Evolutionary conservation across 1,284 basidiomycete genomes (phyloP), one percentile per base, ranked within the genome.

Genomic region (Apiotrichum porosum): DNA sequence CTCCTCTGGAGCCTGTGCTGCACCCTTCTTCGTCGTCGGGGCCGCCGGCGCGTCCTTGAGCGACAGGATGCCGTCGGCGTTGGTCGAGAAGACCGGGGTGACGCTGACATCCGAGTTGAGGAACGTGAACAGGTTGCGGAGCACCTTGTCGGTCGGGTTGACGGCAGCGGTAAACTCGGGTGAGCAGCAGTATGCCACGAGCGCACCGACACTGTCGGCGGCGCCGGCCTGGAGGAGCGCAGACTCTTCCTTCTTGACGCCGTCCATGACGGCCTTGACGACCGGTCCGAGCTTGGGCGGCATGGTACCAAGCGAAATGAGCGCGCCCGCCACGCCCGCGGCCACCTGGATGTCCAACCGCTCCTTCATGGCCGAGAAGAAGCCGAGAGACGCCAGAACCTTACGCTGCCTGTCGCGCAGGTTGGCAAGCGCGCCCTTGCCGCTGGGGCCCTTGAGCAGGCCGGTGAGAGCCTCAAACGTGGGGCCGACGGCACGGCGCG

Each of bases 41-140:
- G 69, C 76, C 45, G 79, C 40, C 43, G 63, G 65, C 78, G 68
- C 61, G 30, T 72, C 74, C 36, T 65, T 65, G 61, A 91, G 83
- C 3, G 88, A 88, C 23, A 92, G 75, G 32, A 98, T 88, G 1
- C 88, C 92, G 23, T 85, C 80, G 18, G 78, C 78, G 47, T 81
- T 81, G 8, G 77, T 76, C 0, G 46, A 78, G 69, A 97, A 98
- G 3, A 94, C 85, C 1, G 94, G 92, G 0, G 93, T 97, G 48
- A 86, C 81, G 23, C 86, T 82, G 13, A 82, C 79, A 68, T 99
- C 95, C 65, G 91, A 88, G 71, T 94, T 98, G 6, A 98, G 77
- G 74, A 98, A 98, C 0, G 91, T 93, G 74, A 91, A 94, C 5
- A 98, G 81, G 67, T 99, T 99, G 76, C 92, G 92, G 61, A 98